A percentile compares a stretch with the other conserved stretches of the same genome.
phyloP scores from a whole-genome alignment of 768 basidiomycete species.

The Pleurotus citrinopileatus region DNA sequence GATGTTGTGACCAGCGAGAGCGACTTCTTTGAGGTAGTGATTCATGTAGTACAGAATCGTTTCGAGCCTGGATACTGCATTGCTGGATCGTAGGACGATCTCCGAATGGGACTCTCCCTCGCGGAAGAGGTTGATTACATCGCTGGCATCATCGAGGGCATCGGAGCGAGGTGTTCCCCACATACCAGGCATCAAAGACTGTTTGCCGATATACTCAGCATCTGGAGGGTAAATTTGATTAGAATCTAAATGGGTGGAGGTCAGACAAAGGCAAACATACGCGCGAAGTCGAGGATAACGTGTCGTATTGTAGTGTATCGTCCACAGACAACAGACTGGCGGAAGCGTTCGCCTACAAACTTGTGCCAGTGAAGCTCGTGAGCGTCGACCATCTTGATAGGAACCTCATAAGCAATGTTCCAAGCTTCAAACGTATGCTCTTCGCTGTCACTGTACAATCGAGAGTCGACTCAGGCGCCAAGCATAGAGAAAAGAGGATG shows the following conservation, averaged over 20 bases:
- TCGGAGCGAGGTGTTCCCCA: conserved; percentile 11
- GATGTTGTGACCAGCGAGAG: conserved; percentile 6
- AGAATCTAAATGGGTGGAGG: not conserved
- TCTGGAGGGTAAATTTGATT: not conserved
- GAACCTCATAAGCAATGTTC: conserved; percentile 3
- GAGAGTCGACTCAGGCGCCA: not conserved
- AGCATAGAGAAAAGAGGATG: not conserved
- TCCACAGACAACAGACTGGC: conserved; percentile 2
- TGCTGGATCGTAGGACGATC: conserved; percentile 4
- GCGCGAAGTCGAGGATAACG: conserved; percentile 14
- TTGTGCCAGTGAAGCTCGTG: not conserved
- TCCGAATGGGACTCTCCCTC: conserved; percentile 9
- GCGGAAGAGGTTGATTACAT: not conserved
- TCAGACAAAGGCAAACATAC: conserved; percentile 7
- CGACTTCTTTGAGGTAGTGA: not conserved
- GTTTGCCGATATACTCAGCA: conserved; percentile 14
- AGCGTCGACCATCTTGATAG: conserved; percentile 6
- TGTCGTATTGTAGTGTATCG: conserved; percentile 3
- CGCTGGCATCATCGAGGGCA: not conserved
- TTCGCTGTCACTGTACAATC: not conserved
- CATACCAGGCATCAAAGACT: conserved; percentile 14
- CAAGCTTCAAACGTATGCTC: not conserved
- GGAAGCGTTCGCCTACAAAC: not conserved
- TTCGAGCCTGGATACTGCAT: conserved; percentile 1
- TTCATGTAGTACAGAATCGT: not conserved